Evolutionary conservation across 78 protist genomes (phyloP).

Genomic region (Dictyostelium discoideum): DNA sequence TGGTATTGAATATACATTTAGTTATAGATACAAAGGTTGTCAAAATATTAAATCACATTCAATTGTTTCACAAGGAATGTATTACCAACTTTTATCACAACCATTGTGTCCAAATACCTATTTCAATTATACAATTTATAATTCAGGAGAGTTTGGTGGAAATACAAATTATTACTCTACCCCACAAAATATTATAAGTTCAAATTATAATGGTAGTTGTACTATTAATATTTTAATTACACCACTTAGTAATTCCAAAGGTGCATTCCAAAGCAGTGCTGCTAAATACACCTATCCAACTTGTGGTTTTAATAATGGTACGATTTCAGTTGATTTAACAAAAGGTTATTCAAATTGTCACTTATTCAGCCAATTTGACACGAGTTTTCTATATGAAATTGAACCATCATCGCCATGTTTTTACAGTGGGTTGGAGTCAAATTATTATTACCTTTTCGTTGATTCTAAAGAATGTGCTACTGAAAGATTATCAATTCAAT

Average conservation of each 20-base stretch:
- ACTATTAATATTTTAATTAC: too few relatives aligned
- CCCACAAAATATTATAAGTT: too few relatives aligned
- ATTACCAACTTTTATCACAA: neutral
- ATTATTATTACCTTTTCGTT: neutral
- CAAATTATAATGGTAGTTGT: too few relatives aligned
- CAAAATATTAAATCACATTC: neutral
- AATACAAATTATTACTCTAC: neutral
- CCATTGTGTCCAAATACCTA: neutral
- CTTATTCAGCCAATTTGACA: neutral
- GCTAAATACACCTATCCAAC: neutral
- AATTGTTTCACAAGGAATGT: neutral
- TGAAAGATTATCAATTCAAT: neutral
- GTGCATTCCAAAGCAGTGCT: neutral
- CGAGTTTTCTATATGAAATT: neutral
- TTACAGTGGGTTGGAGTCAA: neutral
- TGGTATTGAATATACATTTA: neutral
- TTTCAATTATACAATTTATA: neutral
- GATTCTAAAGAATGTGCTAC: neutral
- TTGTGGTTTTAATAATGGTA: neutral
- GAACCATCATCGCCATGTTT: neutral
- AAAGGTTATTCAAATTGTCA: neutral
- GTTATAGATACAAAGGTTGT: neutral
- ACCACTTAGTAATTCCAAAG: too few relatives aligned
- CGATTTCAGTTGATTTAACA: neutral
- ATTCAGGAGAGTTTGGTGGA: neutral